Base-by-base conservation (phyloP, 495 filamentous ascomycete species). In the Penicilliopsis zonata region DNA sequence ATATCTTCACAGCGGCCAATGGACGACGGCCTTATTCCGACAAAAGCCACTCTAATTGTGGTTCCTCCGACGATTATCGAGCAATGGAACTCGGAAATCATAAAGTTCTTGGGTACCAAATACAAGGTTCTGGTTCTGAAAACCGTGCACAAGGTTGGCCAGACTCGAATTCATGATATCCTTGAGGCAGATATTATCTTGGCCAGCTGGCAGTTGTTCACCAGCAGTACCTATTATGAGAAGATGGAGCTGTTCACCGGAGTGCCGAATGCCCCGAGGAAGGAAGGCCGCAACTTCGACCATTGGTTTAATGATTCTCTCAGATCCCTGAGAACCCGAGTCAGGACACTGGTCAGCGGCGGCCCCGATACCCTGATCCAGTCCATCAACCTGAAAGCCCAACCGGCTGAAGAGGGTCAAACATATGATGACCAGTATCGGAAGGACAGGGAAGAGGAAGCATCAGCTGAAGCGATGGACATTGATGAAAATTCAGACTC, bases 1-100 rank as follows among this genome's bases (percentile, higher is more conserved):
- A n/a, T n/a, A n/a, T n/a, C n/a, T n/a, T n/a, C n/a, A n/a, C 19
- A 38, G 13, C 30, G 18, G 22, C 16, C 14, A 16, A 21, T 36
- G 18, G 28, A 43, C 6, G 7, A 37, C 3, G 63, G 55, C n/a
- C 47, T 46, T 5, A 64, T 76, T 16, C 56, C 70, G 3, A 44
- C 74, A 2, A 65, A 70, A 5, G 84, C 81, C 1, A 85, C 80
- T 1, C 52, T 92, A 1, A 70, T 90, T 10, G 41, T 90, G 1
- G 71, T 76, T 1, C 82, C 85, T 2, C 18, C 28, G 1, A 69
- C 75, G 34, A 54, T 93, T 18, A 55, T 74, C 1, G 36, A 53
- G 1, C 85, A 93, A 44, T 93, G 85, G 85, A 34, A 36, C 5
- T 42, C 43, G 0, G 80, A 90, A 40, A 66, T 74, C 3, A 13